Percentiles rank a stretch among this genome's conserved stretches.
Conservation (phyloP, 306 rosid species). For the Pterocarpus macrocarpus region DNA sequence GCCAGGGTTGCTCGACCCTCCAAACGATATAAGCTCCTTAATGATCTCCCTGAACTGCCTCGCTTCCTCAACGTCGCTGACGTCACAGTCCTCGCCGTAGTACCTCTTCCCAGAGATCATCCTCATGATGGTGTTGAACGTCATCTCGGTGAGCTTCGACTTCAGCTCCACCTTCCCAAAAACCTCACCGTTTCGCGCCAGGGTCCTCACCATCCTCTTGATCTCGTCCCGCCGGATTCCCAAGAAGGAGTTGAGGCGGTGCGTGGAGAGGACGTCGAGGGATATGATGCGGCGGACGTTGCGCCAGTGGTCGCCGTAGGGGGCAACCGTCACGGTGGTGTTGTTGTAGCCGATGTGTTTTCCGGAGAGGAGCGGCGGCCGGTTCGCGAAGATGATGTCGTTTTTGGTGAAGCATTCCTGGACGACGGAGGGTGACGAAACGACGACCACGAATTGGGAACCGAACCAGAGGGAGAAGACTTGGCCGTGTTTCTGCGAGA, state of each 20-base stretch:
- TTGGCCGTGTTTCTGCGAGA: conserved; percentile 36
- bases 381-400: conserved; percentile 43
- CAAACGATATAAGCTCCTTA: conserved; percentile 22
- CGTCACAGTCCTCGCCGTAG: conserved; percentile 45
- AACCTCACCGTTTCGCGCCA: neutral
- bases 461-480: conserved; percentile 49
- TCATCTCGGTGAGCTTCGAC: conserved; percentile 37
- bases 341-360: conserved; percentile 43
- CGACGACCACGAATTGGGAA: conserved; percentile 39
- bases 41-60: conserved; percentile 34
- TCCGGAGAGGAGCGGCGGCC: conserved; percentile 29
- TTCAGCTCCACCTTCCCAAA: conserved; percentile 39
- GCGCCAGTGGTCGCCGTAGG: conserved; percentile 53
- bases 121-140: conserved; percentile 46
- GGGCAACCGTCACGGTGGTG: conserved; percentile 26
- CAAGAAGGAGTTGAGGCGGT: conserved; percentile 40
- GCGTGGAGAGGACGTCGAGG: conserved; percentile 41
- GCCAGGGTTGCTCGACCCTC: conserved; percentile 40
- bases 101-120: conserved; percentile 48
- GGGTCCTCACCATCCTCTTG: neutral
- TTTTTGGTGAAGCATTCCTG: conserved; percentile 48
- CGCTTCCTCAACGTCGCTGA: conserved; percentile 28
- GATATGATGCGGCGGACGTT: conserved; percentile 43
- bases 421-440: conserved; percentile 38
- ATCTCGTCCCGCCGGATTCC: conserved; percentile 34